These are phyloP conservation scores for Chytridium lagenaria DNA, from an alignment of 371 early-diverging fungal genomes.

Conservation along the genomic window DNA sequence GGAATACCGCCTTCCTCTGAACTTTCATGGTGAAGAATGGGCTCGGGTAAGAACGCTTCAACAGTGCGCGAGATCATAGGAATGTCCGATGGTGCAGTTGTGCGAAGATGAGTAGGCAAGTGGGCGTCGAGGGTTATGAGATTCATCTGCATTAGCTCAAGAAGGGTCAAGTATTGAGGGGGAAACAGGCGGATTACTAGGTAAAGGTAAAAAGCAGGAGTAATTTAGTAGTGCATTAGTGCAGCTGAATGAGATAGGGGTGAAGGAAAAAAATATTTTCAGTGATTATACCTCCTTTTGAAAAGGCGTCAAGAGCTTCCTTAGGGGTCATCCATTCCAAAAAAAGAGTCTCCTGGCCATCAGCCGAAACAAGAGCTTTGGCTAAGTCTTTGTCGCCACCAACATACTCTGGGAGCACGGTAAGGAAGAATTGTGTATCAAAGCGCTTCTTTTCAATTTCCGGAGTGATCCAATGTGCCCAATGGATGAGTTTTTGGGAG, in stretches of 20 bases:
- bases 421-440: constrained; percentile 77
- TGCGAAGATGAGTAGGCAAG: background rate
- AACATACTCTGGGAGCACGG: constrained; percentile 45
- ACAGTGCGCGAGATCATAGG: background rate
- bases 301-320: constrained; percentile 60
- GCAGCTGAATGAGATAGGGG: background rate
- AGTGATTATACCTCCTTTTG: background rate
- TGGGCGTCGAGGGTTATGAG: background rate
- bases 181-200: constrained; percentile 28
- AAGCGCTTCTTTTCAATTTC: constrained; percentile 64
- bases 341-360: constrained; percentile 67
- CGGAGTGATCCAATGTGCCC: constrained; percentile 85
- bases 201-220: background rate
- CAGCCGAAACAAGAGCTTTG: constrained; percentile 50
- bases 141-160: constrained; percentile 1
- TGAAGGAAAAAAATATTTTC: too few species aligned
- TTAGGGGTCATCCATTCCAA: constrained; percentile 75
- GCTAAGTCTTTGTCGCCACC: constrained; percentile 15
- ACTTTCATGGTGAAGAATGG: background rate
- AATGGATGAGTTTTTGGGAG: constrained; percentile 56
- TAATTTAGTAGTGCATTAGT: background rate
- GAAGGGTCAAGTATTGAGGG: constrained; percentile 35
- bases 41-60: constrained; percentile 13
- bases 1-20: background rate
- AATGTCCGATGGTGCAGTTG: background rate